Evolutionary conservation across 768 basidiomycete species (phyloP).

Genomic region (Rhodocollybia butyracea): DNA sequence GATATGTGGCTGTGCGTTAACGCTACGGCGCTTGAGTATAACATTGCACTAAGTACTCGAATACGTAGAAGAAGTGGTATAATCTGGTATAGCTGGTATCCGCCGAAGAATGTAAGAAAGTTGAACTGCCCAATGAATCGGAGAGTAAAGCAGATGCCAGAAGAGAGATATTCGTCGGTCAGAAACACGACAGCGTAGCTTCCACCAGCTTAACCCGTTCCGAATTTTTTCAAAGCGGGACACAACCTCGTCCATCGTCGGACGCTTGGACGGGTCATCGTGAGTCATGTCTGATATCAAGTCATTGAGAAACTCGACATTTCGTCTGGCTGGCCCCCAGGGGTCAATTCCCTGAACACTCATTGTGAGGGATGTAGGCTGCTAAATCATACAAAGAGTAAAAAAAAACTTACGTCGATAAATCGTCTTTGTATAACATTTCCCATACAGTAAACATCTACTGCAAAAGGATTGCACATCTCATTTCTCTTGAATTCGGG

Average conservation of each 20-base stretch:
- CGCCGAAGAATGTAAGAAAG: background rate
- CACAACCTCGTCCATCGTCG: conserved; percentile 28
- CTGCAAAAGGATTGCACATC: conserved; percentile 36
- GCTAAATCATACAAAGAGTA: background rate
- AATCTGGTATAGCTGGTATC: no score
- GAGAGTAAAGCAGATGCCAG: background rate
- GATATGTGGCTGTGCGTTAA: no score
- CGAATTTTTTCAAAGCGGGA: conserved; percentile 19
- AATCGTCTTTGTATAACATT: conserved; percentile 26
- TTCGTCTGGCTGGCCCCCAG: background rate
- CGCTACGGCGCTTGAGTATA: no score
- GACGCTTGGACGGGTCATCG: conserved; percentile 27
- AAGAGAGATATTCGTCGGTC: background rate
- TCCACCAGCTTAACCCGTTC: conserved; percentile 16
- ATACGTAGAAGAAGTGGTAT: no score
- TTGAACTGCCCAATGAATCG: background rate
- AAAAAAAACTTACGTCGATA: background rate
- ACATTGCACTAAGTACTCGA: no score
- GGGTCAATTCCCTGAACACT: no score
- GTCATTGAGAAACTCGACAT: conserved; percentile 27
- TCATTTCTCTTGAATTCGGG: conserved; percentile 30
- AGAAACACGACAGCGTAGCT: conserved; percentile 26
- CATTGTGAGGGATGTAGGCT: background rate
- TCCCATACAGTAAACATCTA: conserved; percentile 43
- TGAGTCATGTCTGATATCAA: conserved; percentile 33